phyloP scores from a whole-genome alignment of 345 rosid genomes.

The Trapa incisa region DNA sequence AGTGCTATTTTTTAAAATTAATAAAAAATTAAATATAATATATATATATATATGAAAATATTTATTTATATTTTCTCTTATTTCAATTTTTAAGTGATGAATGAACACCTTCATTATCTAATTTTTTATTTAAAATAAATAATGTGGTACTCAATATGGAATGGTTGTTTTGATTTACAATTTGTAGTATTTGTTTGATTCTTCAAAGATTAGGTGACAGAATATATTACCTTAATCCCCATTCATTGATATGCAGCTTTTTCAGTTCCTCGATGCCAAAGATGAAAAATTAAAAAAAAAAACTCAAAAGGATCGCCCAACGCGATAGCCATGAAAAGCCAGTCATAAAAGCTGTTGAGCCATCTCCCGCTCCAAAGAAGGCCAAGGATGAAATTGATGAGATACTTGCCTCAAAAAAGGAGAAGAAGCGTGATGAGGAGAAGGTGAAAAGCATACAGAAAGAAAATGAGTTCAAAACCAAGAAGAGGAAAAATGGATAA shows the following conservation, averaged over 20 bases:
- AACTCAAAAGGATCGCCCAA: background rate
- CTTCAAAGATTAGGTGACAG: background rate
- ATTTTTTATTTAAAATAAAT: no score
- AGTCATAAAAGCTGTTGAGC: constrained; percentile 6
- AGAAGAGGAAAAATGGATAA: constrained; percentile 5
- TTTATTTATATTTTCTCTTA: no score
- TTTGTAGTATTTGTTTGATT: background rate
- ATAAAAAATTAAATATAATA: no score
- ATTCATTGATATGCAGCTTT: background rate
- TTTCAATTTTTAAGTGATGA: no score
- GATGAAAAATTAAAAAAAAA: constrained; percentile 5
- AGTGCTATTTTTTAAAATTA: no score
- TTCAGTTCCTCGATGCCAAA: constrained; percentile 6
- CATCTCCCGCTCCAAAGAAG: constrained; percentile 6
- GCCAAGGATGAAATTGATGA: constrained; percentile 12
- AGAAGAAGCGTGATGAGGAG: constrained; percentile 9
- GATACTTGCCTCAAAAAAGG: constrained; percentile 12
- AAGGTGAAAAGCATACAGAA: constrained; percentile 1
- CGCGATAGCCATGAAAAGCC: background rate
- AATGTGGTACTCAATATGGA: no score
- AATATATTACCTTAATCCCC: no score
- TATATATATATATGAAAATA: no score
- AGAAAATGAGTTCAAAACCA: background rate
- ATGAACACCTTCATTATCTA: no score
- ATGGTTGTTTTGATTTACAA: background rate